These are phyloP conservation scores for Pseudevernia furfuracea DNA, from an alignment of 495 filamentous ascomycete genomes.

Conservation along the genomic window DNA sequence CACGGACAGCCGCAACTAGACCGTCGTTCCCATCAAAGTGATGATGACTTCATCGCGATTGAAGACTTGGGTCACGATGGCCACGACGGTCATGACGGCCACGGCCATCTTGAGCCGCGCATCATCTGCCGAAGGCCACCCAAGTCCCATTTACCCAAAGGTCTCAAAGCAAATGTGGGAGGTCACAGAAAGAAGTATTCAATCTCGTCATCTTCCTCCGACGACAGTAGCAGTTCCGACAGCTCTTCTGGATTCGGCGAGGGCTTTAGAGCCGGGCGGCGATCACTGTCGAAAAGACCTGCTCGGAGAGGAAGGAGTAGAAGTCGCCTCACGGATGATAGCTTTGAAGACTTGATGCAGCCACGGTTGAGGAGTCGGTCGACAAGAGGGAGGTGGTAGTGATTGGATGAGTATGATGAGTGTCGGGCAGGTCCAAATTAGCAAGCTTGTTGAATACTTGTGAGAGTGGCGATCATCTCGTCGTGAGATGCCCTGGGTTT, in stretches of 20 bases:
- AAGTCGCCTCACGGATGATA: slow-evolving; percentile 18
- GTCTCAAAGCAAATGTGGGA: neutral
- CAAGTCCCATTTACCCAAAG: neutral
- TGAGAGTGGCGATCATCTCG: neutral
- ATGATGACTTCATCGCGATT: neutral
- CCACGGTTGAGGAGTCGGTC: slow-evolving; percentile 3
- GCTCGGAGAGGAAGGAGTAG: slow-evolving; percentile 3
- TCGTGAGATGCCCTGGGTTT: neutral
- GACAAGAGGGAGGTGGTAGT: neutral
- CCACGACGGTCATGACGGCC: slow-evolving; percentile 11
- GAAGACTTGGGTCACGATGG: slow-evolving; percentile 3
- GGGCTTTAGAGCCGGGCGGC: slow-evolving; percentile 1
- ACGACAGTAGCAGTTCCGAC: slow-evolving; percentile 5
- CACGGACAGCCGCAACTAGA: neutral
- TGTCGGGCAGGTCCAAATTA: neutral
- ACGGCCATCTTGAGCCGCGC: neutral
- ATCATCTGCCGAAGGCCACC: neutral
- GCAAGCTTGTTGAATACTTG: neutral
- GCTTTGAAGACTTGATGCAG: slow-evolving; percentile 12
- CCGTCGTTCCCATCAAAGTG: neutral
- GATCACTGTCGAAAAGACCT: neutral
- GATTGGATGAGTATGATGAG: neutral
- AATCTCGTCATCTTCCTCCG: neutral
- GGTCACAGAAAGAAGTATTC: neutral
- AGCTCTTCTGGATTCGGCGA: neutral